Percentiles rank a stretch among this genome's conserved stretches.
Evolutionary conservation across 2,329 filamentous ascomycete species (phyloP).

Genomic region (Coleophoma crateriformis): DNA sequence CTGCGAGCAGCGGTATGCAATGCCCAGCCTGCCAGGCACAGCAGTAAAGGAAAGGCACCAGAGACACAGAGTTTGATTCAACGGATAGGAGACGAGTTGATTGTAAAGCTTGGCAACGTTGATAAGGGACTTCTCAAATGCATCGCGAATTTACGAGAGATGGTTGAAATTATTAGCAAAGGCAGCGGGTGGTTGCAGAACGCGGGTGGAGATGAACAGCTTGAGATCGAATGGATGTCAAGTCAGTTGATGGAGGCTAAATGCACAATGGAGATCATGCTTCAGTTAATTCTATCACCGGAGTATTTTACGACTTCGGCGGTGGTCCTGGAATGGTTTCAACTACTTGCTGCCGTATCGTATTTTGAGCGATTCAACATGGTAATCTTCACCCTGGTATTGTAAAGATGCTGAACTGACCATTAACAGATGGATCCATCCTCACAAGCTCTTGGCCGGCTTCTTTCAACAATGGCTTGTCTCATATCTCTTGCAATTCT

Average conservation of each 20-base stretch:
- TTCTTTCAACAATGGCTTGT: slow-evolving; percentile 64
- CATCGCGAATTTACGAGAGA: slow-evolving; percentile 42
- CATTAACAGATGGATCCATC: slow-evolving; percentile 14
- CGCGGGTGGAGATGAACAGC: slow-evolving; percentile 42
- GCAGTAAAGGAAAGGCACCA: slow-evolving; percentile 3
- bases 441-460: slow-evolving; percentile 39
- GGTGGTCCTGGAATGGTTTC: slow-evolving; percentile 66
- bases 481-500: slow-evolving; percentile 69
- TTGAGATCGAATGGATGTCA: slow-evolving; percentile 54
- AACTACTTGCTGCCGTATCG: slow-evolving; percentile 58
- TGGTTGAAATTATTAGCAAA: slow-evolving; percentile 36
- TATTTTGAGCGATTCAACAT: slow-evolving; percentile 64
- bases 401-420: slow-evolving; percentile 3
- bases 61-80: slow-evolving; percentile 3
- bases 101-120: slow-evolving; percentile 2
- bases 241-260: slow-evolving; percentile 64
- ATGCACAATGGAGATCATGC: slow-evolving; percentile 68
- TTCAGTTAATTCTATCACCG: slow-evolving; percentile 61
- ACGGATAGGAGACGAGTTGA: slow-evolving; percentile 7
- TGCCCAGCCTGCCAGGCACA: neutral
- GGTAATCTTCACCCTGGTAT: slow-evolving; percentile 28
- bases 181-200: slow-evolving; percentile 39
- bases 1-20: slow-evolving; percentile 26
- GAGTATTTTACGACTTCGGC: slow-evolving; percentile 50
- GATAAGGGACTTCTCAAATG: slow-evolving; percentile 25